Conservation (phyloP, 1,284 basidiomycete genomes). For the Moesziomyces parantarcticus region DNA sequence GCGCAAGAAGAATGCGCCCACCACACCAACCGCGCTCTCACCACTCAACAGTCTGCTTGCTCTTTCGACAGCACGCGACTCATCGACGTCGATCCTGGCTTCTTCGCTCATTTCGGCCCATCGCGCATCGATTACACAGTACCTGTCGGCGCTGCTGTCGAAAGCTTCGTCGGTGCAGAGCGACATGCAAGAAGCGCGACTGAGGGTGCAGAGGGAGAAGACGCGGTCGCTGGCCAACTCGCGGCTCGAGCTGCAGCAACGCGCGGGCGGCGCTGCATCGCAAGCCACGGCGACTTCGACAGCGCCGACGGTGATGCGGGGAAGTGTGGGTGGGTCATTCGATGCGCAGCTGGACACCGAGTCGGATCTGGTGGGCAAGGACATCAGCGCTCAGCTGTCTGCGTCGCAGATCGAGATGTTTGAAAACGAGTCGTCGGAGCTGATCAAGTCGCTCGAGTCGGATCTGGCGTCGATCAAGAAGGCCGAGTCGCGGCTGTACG, state of each 20-base stretch:
- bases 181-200: slow-evolving; percentile 78
- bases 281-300: slow-evolving; percentile 4
- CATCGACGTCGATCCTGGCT: slow-evolving; percentile 44
- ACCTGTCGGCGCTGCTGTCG: slow-evolving; percentile 80
- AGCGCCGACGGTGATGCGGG: slow-evolving; percentile 36
- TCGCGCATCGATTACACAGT: slow-evolving; percentile 85
- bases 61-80: slow-evolving; percentile 45
- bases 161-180: slow-evolving; percentile 81
- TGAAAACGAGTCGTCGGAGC: slow-evolving; percentile 85
- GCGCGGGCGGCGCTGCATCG: slow-evolving; percentile 8
- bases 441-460: slow-evolving; percentile 82
- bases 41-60: slow-evolving; percentile 30
- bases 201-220: slow-evolving; percentile 53
- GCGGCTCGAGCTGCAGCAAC: slow-evolving; percentile 15
- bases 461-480: slow-evolving; percentile 85
- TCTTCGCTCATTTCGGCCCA: slow-evolving; percentile 76
- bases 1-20: slow-evolving; percentile 51
- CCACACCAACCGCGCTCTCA: slow-evolving; percentile 25
- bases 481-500: slow-evolving; percentile 85
- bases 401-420: slow-evolving; percentile 88
- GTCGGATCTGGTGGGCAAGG: slow-evolving; percentile 32
- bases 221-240: slow-evolving; percentile 42
- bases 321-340: slow-evolving; percentile 49
- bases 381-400: slow-evolving; percentile 52
- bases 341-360: slow-evolving; percentile 37